phyloP scores from a whole-genome alignment of 352 stramenopile genomes.

The Pythium angustatum region DNA sequence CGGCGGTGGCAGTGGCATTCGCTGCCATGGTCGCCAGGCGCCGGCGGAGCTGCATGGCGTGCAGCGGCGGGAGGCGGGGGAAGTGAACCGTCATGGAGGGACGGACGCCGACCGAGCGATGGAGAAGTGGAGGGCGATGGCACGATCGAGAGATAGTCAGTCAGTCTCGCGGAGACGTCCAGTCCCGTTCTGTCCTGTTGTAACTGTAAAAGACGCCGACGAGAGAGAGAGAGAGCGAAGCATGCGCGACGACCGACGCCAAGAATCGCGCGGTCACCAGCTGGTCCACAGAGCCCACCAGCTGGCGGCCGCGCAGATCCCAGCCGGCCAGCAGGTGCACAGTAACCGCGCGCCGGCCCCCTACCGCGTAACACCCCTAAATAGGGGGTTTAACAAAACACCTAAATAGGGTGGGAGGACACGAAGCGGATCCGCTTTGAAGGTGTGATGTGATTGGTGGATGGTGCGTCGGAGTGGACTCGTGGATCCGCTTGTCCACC shows the following conservation, averaged over 20 bases:
- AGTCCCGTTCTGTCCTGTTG: too few relatives aligned
- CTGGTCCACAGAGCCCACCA: background rate
- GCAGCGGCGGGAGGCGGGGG: background rate
- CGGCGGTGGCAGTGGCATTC: background rate
- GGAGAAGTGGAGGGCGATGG: background rate
- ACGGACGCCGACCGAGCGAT: background rate
- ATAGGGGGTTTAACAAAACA: background rate
- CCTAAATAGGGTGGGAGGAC: background rate
- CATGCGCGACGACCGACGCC: too few relatives aligned
- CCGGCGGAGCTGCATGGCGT: constrained; percentile 24
- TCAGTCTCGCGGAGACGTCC: too few relatives aligned
- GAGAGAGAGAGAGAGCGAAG: too few relatives aligned
- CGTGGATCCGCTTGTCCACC: constrained; percentile 11
- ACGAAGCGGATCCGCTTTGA: constrained; percentile 13
- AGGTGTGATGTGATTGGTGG: constrained; percentile 8
- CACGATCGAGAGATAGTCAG: too few relatives aligned
- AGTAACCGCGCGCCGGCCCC: background rate
- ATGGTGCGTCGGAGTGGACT: background rate
- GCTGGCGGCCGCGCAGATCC: background rate
- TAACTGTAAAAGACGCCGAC: too few relatives aligned
- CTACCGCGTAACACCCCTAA: background rate
- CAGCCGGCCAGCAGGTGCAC: too few relatives aligned
- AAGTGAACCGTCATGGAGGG: background rate
- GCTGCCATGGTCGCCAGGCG: constrained; percentile 18
- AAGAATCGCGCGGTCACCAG: too few relatives aligned